These are phyloP conservation scores for Abortiporus biennis DNA, from an alignment of 1,284 basidiomycete species.

Conservation along the genomic window DNA sequence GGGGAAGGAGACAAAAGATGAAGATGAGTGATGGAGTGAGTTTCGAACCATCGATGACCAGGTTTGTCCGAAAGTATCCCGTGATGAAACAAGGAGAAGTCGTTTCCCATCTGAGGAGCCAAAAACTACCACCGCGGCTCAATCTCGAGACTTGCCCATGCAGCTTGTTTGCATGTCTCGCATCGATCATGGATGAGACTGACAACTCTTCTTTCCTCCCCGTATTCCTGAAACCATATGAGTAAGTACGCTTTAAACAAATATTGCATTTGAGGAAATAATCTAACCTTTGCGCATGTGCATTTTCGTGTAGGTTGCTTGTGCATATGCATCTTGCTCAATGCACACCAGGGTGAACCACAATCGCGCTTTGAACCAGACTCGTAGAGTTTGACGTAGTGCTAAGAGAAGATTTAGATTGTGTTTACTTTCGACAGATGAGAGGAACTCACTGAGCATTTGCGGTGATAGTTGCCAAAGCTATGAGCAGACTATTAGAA, in stretches of 20 bases:
- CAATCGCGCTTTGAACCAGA: conserved; percentile 26
- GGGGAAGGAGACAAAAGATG: too few species aligned
- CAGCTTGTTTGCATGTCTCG: conserved; percentile 21
- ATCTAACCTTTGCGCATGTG: conserved; percentile 21
- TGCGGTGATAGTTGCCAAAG: conserved; percentile 27
- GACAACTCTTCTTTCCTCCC: conserved; percentile 21
- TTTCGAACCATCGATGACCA: too few species aligned
- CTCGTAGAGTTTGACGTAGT: conserved; percentile 28
- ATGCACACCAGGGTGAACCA: conserved; percentile 21
- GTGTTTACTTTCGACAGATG: not conserved
- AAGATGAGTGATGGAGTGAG: too few species aligned
- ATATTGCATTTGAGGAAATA: not conserved
- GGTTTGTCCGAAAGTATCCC: too few species aligned
- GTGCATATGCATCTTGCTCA: conserved; percentile 24
- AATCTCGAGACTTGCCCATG: conserved; percentile 23
- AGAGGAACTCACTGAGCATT: conserved; percentile 20
- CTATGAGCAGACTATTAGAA: conserved; percentile 9
- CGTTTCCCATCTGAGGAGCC: too few species aligned
- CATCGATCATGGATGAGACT: conserved; percentile 25
- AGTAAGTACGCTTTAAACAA: not conserved
- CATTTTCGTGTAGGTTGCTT: conserved; percentile 21
- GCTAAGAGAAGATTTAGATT: conserved; percentile 12
- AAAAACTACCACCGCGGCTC: too few species aligned
- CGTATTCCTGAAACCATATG: conserved; percentile 16
- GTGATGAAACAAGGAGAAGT: too few species aligned